Conservation (phyloP, 1,139 yeast genomes). For the Kurtzmaniella quercitrusa region DNA sequence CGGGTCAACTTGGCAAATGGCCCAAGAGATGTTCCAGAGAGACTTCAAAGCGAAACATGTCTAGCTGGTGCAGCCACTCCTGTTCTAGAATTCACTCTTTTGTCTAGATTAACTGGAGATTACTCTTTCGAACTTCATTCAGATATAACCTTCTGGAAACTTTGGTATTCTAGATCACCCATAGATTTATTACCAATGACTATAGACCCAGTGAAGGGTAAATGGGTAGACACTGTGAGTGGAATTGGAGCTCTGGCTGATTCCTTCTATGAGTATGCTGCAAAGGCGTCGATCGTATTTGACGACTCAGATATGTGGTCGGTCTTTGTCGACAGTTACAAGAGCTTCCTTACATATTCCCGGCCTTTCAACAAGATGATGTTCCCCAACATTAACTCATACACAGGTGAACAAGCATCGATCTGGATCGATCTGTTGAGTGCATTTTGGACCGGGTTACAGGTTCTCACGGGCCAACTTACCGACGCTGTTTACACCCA, state of each 20-base stretch:
- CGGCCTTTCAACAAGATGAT: slow-evolving; percentile 33
- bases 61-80: slow-evolving; percentile 87
- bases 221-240: slow-evolving; percentile 58
- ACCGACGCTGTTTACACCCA: slow-evolving; percentile 63
- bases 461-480: slow-evolving; percentile 74
- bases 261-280: slow-evolving; percentile 85
- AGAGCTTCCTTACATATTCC: slow-evolving; percentile 51
- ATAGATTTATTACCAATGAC: slow-evolving; percentile 76
- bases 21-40: slow-evolving; percentile 35
- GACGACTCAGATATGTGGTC: slow-evolving; percentile 57
- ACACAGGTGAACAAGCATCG: slow-evolving; percentile 47
- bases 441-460: slow-evolving; percentile 86
- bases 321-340: slow-evolving; percentile 59
- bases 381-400: slow-evolving; percentile 55
- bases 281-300: slow-evolving; percentile 71
- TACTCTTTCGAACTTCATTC: slow-evolving; percentile 62
- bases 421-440: slow-evolving; percentile 83
- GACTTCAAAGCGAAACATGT: slow-evolving; percentile 62
- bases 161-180: slow-evolving; percentile 65
- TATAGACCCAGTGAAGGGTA: slow-evolving; percentile 54
- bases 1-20: slow-evolving; percentile 62
- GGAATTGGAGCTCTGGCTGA: slow-evolving; percentile 95
- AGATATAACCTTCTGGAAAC: slow-evolving; percentile 57
- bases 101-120: slow-evolving; percentile 73
- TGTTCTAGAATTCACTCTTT: slow-evolving; percentile 68